Percentiles rank a stretch among this genome's conserved stretches.
Conservation (phyloP, 176 grass and related monocot species). For the Rhynchospora tenuis region DNA sequence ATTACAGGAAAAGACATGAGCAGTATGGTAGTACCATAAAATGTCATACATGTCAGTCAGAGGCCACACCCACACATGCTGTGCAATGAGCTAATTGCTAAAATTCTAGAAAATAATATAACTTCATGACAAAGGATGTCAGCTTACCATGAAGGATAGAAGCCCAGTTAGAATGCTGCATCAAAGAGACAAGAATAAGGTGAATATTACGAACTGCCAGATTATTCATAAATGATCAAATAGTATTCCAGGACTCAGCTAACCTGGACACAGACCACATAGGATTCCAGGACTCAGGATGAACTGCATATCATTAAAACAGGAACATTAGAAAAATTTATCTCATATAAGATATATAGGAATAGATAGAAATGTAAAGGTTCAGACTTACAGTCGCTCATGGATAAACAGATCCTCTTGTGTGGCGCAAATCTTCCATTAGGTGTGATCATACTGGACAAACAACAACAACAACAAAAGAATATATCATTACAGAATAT, state of each 20-base stretch:
- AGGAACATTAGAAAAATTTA: conserved; percentile 5
- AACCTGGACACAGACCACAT: conserved; percentile 99
- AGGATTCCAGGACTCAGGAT: conserved; percentile 99
- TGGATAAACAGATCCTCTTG: conserved; percentile 91
- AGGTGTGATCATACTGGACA: conserved; percentile 83
- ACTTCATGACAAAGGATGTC: neutral
- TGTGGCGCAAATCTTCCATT: conserved; percentile 92
- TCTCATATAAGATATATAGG: neutral
- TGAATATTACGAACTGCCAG: conserved; percentile 9
- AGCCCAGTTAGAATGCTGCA: conserved; percentile 98
- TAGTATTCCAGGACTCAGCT: neutral
- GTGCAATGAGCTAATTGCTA: neutral
- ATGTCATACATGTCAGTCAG: neutral
- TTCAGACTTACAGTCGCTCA: conserved; percentile 89
- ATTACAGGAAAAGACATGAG: neutral
- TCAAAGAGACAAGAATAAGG: conserved; percentile 22
- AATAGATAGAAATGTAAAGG: neutral
- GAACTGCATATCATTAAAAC: conserved; percentile 55
- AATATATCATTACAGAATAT: neutral
- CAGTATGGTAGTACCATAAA: neutral
- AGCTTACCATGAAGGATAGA: conserved; percentile 96
- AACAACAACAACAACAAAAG: conserved; percentile 30
- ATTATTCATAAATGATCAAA: neutral
- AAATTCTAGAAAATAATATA: neutral
- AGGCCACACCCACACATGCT: neutral